A percentile compares a stretch with the other conserved stretches of the same genome.
Evolutionary conservation across 768 basidiomycete genomes (phyloP).

Genomic region (Chlorophyllum brunneum): DNA sequence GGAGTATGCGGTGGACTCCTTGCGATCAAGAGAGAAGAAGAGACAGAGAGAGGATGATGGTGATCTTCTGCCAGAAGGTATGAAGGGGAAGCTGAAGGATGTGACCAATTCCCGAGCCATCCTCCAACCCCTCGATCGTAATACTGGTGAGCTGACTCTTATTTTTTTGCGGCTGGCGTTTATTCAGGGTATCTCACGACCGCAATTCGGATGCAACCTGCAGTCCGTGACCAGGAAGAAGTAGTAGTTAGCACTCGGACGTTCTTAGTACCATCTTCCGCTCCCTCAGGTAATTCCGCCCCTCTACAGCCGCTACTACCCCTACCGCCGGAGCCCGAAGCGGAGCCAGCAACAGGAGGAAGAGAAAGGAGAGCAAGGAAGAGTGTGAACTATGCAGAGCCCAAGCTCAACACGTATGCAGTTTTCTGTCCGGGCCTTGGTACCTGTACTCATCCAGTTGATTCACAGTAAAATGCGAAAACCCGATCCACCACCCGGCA

Average conservation of each 20-base stretch:
- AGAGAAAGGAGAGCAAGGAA: conserved; percentile 63
- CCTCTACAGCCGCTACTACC: conserved; percentile 41
- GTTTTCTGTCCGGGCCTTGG: conserved; percentile 25
- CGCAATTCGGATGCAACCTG: conserved; percentile 16
- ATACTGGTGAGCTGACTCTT: conserved; percentile 30
- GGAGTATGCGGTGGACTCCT: conserved; percentile 17
- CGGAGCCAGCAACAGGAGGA: conserved; percentile 29
- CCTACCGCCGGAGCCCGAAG: conserved; percentile 27
- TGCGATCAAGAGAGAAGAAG: conserved; percentile 20
- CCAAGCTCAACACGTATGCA: conserved; percentile 85
- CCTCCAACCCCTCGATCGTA: conserved; percentile 38
- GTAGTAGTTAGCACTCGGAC: conserved; percentile 12
- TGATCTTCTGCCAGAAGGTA: conserved; percentile 29
- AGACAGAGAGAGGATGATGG: conserved; percentile 25
- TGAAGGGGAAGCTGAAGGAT: conserved; percentile 55
- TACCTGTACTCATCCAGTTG: background rate
- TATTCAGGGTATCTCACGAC: conserved; percentile 19
- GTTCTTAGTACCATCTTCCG: conserved; percentile 11
- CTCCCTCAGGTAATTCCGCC: background rate
- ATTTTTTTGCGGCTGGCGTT: conserved; percentile 4
- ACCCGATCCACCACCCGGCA: conserved; percentile 53
- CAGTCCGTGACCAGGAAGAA: conserved; percentile 10
- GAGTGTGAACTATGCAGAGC: conserved; percentile 84
- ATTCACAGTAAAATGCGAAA: conserved; percentile 80
- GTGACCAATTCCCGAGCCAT: conserved; percentile 55